These are phyloP conservation scores for Niveomyces coronatus DNA, from an alignment of 2,329 filamentous ascomycete species.

Conservation along the genomic window DNA sequence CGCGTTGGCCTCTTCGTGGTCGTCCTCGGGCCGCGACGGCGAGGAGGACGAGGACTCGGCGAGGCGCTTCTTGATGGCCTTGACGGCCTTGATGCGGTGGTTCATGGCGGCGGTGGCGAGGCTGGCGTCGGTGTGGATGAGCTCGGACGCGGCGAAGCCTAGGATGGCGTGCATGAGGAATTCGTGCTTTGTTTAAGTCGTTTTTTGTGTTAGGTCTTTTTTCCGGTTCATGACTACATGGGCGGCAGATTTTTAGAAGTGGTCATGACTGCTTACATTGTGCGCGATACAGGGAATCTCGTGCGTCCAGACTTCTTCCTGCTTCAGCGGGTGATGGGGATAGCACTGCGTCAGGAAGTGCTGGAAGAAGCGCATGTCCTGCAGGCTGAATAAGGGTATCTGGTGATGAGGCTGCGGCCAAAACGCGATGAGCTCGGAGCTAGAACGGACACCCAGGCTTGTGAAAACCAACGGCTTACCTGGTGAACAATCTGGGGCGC, in stretches of 20 bases:
- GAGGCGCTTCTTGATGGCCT: slow-evolving; percentile 47
- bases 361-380: slow-evolving; percentile 61
- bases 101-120: slow-evolving; percentile 48
- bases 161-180: slow-evolving; percentile 63
- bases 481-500: slow-evolving; percentile 40
- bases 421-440: too few species aligned
- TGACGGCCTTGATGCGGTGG: slow-evolving; percentile 56
- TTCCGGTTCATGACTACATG: neutral
- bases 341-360: slow-evolving; percentile 53
- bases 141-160: slow-evolving; percentile 56
- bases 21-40: slow-evolving; percentile 28
- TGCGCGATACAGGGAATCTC: slow-evolving; percentile 58
- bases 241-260: neutral
- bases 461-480: slow-evolving; percentile 26
- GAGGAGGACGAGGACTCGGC: too few species aligned
- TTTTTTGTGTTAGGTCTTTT: slow-evolving; percentile 9
- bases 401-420: slow-evolving; percentile 50
- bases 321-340: slow-evolving; percentile 54
- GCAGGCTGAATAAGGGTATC: slow-evolving; percentile 47
- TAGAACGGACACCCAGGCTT: too few species aligned
- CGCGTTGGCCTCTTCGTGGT: slow-evolving; percentile 46
- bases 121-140: slow-evolving; percentile 39
- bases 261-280: slow-evolving; percentile 34
- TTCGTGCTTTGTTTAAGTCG: slow-evolving; percentile 45
- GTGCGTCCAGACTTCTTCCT: slow-evolving; percentile 56